Conservation (phyloP, 1,139 yeast species). For the Kurtzmaniella quercitrusa region DNA sequence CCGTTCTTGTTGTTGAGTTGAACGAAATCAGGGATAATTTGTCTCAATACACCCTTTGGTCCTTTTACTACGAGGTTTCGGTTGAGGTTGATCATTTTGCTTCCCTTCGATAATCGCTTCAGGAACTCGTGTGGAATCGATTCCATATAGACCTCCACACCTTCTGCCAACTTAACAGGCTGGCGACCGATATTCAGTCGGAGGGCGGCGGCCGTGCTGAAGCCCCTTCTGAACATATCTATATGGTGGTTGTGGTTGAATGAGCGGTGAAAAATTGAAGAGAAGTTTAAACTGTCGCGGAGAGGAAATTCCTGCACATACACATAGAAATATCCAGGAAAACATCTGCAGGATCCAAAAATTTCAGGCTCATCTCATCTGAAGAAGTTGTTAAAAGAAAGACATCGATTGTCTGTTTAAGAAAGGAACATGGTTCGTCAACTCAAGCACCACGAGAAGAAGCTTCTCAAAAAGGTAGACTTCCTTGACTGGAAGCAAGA, state of each 20-base stretch:
- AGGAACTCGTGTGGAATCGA: constrained; percentile 40
- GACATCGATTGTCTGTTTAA: neutral
- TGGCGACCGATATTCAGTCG: constrained; percentile 41
- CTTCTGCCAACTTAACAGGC: constrained; percentile 32
- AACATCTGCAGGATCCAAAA: neutral
- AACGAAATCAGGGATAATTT: constrained; percentile 74
- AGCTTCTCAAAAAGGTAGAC: constrained; percentile 91
- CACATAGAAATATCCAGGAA: too few relatives aligned
- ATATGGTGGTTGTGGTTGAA: neutral
- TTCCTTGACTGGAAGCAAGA: constrained; percentile 98
- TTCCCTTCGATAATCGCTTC: constrained; percentile 67
- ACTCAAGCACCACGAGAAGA: constrained; percentile 92
- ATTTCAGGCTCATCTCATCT: neutral
- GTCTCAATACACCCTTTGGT: constrained; percentile 66
- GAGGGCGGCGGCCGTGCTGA: constrained; percentile 23
- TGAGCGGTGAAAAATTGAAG: neutral
- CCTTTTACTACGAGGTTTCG: constrained; percentile 68
- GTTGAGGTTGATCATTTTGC: constrained; percentile 53
- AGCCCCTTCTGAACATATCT: constrained; percentile 7
- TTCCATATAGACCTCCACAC: constrained; percentile 32
- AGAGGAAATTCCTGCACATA: neutral
- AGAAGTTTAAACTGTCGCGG: neutral
- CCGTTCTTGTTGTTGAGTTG: constrained; percentile 30
- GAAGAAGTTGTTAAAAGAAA: neutral
- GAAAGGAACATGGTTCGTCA: constrained; percentile 69